A percentile compares a stretch with the other conserved stretches of the same genome.
Evolutionary conservation across 148 eudicot genomes (phyloP).

Genomic region (Persicaria maculosa): DNA sequence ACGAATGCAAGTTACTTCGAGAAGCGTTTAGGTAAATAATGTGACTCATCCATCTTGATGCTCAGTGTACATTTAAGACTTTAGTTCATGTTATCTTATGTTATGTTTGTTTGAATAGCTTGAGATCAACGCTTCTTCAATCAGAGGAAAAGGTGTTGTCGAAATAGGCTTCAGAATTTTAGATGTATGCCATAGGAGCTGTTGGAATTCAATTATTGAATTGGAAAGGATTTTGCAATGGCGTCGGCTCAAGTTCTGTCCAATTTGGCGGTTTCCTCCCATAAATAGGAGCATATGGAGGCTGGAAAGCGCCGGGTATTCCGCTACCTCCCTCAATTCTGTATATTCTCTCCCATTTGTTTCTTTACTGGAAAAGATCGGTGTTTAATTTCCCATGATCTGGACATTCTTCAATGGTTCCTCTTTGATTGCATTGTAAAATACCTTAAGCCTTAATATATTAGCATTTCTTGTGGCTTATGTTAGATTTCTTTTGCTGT

Average conservation of each 20-base stretch:
- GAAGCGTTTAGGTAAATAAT: conserved; percentile 29
- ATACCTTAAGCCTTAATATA: neutral
- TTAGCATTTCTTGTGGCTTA: neutral
- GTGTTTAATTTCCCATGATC: neutral
- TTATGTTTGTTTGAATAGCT: conserved; percentile 21
- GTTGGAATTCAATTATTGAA: neutral
- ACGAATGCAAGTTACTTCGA: conserved; percentile 28
- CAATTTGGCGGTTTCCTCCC: conserved; percentile 24
- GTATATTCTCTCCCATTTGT: neutral
- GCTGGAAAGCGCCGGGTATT: conserved; percentile 75
- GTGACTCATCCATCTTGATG: neutral
- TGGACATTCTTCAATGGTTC: neutral
- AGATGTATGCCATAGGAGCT: neutral
- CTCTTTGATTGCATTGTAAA: neutral
- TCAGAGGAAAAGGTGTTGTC: conserved; percentile 58
- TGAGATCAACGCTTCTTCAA: conserved; percentile 52
- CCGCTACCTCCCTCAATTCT: neutral
- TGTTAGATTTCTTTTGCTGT: neutral
- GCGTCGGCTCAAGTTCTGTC: conserved; percentile 57
- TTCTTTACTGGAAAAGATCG: neutral
- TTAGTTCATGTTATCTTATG: neutral
- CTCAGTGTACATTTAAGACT: neutral
- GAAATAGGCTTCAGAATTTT: conserved; percentile 22
- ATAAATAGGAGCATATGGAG: conserved; percentile 65
- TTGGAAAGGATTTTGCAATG: conserved; percentile 28